Evolutionary conservation across 371 early-diverging fungal species (phyloP), one percentile per base, ranked within the genome.

Genomic region (Mycotypha africana): DNA sequence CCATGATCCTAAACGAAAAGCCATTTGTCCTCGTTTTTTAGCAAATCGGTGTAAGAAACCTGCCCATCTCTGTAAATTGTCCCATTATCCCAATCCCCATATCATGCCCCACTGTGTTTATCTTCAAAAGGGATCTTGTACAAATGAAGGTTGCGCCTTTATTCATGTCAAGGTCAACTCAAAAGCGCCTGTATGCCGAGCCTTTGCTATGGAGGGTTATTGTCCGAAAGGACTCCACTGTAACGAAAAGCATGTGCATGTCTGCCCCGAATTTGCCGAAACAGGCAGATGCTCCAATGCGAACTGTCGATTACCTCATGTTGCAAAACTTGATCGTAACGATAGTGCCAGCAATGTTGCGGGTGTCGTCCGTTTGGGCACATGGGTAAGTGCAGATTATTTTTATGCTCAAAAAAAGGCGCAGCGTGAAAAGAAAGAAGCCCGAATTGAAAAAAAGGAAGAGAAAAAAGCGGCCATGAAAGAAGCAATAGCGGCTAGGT

Each of bases 181-280:
- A 0, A 67, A 76, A 42, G 78, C 81, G 2, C 69, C 77, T 9
- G 72, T 80, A 2, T 80, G 81, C 36, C 64, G 61, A 23, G 62
- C 74, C 6, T 80, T 80, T 60, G 76, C 77, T 1, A 67, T 67
- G 36, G 72, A 76, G 47, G 81, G 81, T 10, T 80, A 74, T 57
- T 80, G 81, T n/a, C n/a, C n/a, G n/a, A n/a, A n/a, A n/a, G n/a
- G n/a, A n/a, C n/a, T n/a, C n/a, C n/a, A n/a, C n/a, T 80, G 81
- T 33, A 58, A 60, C 24, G 62, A 76, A 45, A 72, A 76, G n/a
- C 81, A 80, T 53, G 59, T 78, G 6, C 76, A 75, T 58, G 72
- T 80, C 2, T 80, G 81, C 30, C 81, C 81, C 2, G 76, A 74
- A 40, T 78, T 80, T 60, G 74, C 74, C 10, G 78, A 62, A 31